Conservation (phyloP, 306 rosid genomes). For the Myrica gale region DNA sequence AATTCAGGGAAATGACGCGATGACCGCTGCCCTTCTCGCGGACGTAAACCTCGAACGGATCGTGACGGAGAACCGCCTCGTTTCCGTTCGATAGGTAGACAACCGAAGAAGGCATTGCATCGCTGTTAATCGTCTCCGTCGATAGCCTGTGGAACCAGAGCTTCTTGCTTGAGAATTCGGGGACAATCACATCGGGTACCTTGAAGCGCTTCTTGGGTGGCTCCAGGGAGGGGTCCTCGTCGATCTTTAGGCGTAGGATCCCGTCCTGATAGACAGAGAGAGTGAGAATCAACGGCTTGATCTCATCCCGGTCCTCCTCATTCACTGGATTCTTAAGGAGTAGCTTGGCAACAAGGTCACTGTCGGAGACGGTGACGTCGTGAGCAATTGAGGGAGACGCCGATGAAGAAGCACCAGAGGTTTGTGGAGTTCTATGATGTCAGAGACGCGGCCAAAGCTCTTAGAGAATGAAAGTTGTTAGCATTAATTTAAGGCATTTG, state of each 20-base stretch:
- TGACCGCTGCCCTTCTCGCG: constrained; percentile 50
- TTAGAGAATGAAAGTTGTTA: too few species aligned
- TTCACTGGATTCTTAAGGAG: constrained; percentile 28
- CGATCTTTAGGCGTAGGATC: constrained; percentile 76
- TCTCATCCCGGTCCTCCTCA: constrained; percentile 26
- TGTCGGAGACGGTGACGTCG: constrained; percentile 51
- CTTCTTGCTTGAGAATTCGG: constrained; percentile 50
- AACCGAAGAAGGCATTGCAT: constrained; percentile 43
- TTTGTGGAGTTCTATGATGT: constrained; percentile 81
- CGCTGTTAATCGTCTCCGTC: constrained; percentile 44
- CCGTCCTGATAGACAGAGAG: constrained; percentile 65
- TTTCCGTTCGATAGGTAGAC: constrained; percentile 59
- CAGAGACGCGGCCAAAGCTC: constrained; percentile 72
- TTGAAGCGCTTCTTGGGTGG: constrained; percentile 71
- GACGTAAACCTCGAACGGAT: constrained; percentile 83
- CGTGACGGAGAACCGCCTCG: constrained; percentile 76
- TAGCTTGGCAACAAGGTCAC: constrained; percentile 76
- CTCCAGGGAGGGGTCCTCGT: constrained; percentile 58
- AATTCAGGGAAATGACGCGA: constrained; percentile 71
- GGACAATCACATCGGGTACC: constrained; percentile 72
- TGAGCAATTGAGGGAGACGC: constrained; percentile 69
- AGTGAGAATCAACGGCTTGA: constrained; percentile 64
- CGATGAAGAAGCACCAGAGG: constrained; percentile 65
- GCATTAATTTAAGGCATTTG: too few species aligned
- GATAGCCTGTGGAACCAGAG: constrained; percentile 65